Evolutionary conservation across 495 filamentous ascomycete genomes (phyloP).

Genomic region (Xylaria longipes): DNA sequence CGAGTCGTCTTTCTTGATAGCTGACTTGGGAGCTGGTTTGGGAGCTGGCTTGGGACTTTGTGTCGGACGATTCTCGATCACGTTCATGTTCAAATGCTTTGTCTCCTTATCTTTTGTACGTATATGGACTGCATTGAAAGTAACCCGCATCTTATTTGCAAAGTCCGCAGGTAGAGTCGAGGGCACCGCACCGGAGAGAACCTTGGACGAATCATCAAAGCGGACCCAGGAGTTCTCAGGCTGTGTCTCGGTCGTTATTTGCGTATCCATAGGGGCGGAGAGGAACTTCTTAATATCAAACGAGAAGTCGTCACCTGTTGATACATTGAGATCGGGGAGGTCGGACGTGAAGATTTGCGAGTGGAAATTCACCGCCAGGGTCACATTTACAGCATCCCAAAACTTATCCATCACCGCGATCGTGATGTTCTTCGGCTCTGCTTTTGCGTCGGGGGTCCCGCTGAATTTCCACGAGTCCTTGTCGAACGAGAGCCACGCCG

Average conservation of each 20-base stretch:
- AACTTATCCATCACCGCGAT: conserved; percentile 69
- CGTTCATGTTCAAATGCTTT: conserved; percentile 57
- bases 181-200: conserved; percentile 70
- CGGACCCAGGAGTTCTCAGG: conserved; percentile 68
- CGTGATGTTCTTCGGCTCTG: conserved; percentile 66
- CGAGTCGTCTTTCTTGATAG: conserved; percentile 17
- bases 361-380: conserved; percentile 64
- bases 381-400: conserved; percentile 67
- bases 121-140: conserved; percentile 58
- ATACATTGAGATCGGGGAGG: conserved; percentile 56
- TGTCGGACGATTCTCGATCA: conserved; percentile 39
- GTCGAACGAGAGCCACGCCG: conserved; percentile 76
- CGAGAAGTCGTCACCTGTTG: conserved; percentile 67
- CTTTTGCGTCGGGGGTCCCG: conserved; percentile 66
- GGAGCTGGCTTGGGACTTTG: conserved; percentile 27
- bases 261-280: conserved; percentile 56
- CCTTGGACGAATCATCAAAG: conserved; percentile 63
- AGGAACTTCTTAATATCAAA: conserved; percentile 67
- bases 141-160: conserved; percentile 50
- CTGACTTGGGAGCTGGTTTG: too few species aligned
- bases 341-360: conserved; percentile 47
- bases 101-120: conserved; percentile 49
- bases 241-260: conserved; percentile 61
- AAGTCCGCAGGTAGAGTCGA: conserved; percentile 26
- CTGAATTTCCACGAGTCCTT: conserved; percentile 64